These are phyloP conservation scores for Aspergillus sp. DNA, from an alignment of 2,329 filamentous ascomycete species.

Conservation along the genomic window DNA sequence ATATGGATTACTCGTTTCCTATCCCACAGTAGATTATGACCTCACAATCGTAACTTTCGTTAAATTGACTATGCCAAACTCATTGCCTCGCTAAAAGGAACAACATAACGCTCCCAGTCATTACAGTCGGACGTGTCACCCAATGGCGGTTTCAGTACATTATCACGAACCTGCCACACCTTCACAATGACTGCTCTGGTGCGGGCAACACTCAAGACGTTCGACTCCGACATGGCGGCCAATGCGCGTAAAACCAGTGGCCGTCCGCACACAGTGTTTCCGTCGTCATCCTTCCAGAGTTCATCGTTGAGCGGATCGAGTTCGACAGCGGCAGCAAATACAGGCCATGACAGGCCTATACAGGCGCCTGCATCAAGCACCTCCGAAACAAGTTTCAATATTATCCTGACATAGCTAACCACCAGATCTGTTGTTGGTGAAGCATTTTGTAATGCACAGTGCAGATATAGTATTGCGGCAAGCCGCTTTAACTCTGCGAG, in stretches of 20 bases:
- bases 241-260: slow-evolving; percentile 42
- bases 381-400: slow-evolving; percentile 35
- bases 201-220: slow-evolving; percentile 45
- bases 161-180: slow-evolving; percentile 49
- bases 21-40: background rate
- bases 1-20: background rate
- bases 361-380: slow-evolving; percentile 33
- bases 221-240: slow-evolving; percentile 42
- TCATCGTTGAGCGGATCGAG: slow-evolving; percentile 41
- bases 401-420: slow-evolving; percentile 31
- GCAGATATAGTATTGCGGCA: slow-evolving; percentile 47
- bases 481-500: slow-evolving; percentile 46
- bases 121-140: slow-evolving; percentile 26
- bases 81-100: slow-evolving; percentile 43
- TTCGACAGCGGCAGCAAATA: slow-evolving; percentile 48
- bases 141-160: slow-evolving; percentile 24
- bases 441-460: slow-evolving; percentile 47
- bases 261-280: slow-evolving; percentile 31
- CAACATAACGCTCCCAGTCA: slow-evolving; percentile 46
- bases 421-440: slow-evolving; percentile 40
- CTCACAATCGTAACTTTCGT: background rate
- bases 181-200: slow-evolving; percentile 49
- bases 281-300: slow-evolving; percentile 26
- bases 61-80: slow-evolving; percentile 35
- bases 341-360: slow-evolving; percentile 43